Evolutionary conservation across 2,329 filamentous ascomycete genomes (phyloP), one percentile per base, ranked within the genome.

Genomic region (Huntiella abstrusa): DNA sequence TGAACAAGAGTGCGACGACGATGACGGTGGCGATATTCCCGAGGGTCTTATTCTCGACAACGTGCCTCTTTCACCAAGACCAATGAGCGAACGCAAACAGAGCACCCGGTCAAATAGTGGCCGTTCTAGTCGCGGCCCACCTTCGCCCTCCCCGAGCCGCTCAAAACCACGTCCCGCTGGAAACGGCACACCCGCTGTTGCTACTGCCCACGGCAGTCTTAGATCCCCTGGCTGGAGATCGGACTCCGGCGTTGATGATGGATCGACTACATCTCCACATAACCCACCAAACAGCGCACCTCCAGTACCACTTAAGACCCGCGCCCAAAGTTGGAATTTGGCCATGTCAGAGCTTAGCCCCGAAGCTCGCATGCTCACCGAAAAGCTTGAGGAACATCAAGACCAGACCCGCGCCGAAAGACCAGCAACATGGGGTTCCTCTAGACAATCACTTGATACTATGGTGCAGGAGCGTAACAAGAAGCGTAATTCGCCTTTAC

Each of bases 41-140:
- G 82, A 87, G 19, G 82, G 83, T 46, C 71, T 83, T 17, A 70
- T 86, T 45, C 71, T 91, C 41, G 82, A 84, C 62, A 91, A 91
- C 52, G 78, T 91, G 2, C 83, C 83, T 4, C 75, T 91, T 40
- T 87, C 83, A 0, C 83, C 83, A n/a, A 68, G 76, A 2, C 75
- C 75, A 1, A 64, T 65, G 1, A 64, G 64, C 17, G 73, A 78
- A 51, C 66, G 76, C 34, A 17, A 36, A 5, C n/a, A 38, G 2
- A 47, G 45, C 12, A 7, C 3, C 7, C 22, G 22, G 6, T 61
- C 69, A 0, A 64, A 64, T 5, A 78, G 71, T 64, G 5, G 46
- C 17, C 35, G 43, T 32, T 49, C 47, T 10, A 49, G 47, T 33
- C 47, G 43, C 13, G 47, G 47, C 13, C 41, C 45, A 3, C 33